phyloP scores from a whole-genome alignment of 768 basidiomycete genomes.

The Pleurotus citrinopileatus region DNA sequence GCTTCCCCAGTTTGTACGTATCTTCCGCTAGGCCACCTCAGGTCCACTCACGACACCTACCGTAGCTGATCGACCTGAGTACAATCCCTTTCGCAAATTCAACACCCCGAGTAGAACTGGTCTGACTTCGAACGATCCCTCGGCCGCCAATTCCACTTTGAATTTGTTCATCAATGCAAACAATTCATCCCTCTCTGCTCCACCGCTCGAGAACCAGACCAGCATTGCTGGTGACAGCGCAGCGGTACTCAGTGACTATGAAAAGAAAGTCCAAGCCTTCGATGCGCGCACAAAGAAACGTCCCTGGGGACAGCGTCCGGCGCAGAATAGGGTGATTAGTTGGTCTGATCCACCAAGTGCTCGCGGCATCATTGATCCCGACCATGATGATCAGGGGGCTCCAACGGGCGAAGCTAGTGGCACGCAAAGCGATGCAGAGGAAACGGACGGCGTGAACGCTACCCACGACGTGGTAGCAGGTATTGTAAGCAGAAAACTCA shows the following conservation, averaged over 20 bases:
- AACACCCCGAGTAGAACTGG: conserved; percentile 4
- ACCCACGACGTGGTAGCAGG: neutral
- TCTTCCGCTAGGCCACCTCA: neutral
- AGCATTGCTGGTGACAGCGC: neutral
- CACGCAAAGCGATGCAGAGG: conserved; percentile 4
- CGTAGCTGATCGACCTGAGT: conserved; percentile 16
- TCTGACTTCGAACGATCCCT: conserved; percentile 11
- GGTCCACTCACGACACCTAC: neutral
- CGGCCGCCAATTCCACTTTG: conserved; percentile 17
- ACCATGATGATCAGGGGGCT: neutral
- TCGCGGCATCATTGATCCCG: neutral
- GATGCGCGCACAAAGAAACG: conserved; percentile 32
- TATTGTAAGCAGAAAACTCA: neutral
- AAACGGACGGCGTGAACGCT: neutral
- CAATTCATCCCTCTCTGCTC: conserved; percentile 14
- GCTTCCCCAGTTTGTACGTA: conserved; percentile 65
- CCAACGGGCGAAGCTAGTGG: neutral
- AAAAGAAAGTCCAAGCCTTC: conserved; percentile 32
- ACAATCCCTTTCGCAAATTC: conserved; percentile 18
- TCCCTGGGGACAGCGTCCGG: conserved; percentile 30
- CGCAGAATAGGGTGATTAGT: conserved; percentile 44
- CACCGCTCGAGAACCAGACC: neutral
- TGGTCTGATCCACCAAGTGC: conserved; percentile 29
- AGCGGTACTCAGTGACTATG: conserved; percentile 23
- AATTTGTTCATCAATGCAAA: conserved; percentile 11